Conservation (phyloP, 2,329 filamentous ascomycete species). For the Fusarium verrucosum region DNA sequence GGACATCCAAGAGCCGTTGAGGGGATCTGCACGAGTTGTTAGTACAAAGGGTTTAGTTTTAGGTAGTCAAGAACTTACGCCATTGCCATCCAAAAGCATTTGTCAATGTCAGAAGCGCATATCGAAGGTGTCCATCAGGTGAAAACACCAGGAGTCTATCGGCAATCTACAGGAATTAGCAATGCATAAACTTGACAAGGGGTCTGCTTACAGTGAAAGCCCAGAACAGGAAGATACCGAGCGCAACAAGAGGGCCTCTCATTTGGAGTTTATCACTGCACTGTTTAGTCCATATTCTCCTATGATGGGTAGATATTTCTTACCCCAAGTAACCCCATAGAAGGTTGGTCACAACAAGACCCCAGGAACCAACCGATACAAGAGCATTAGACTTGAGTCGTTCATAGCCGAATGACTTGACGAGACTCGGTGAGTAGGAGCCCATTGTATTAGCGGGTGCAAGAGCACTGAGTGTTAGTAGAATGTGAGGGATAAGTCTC, state of each 20-base stretch:
- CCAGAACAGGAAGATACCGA: conserved; percentile 34
- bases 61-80: conserved; percentile 19
- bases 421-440: conserved; percentile 40
- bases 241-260: conserved; percentile 30
- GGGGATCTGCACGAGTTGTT: conserved; percentile 22
- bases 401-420: conserved; percentile 49
- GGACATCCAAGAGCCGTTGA: conserved; percentile 47
- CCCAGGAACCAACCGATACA: conserved; percentile 50
- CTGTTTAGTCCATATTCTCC: neutral
- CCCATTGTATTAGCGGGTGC: conserved; percentile 29
- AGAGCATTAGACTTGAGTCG: conserved; percentile 46
- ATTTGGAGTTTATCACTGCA: conserved; percentile 33
- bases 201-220: conserved; percentile 17
- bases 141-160: conserved; percentile 34
- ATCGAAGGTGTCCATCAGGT: conserved; percentile 23
- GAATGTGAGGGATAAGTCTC: conserved; percentile 49
- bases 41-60: neutral
- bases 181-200: neutral
- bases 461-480: conserved; percentile 33
- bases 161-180: conserved; percentile 18
- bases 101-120: conserved; percentile 24
- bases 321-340: conserved; percentile 42
- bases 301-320: neutral
- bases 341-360: conserved; percentile 47
- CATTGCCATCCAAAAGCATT: conserved; percentile 31